A percentile compares a stretch with the other conserved stretches of the same genome.
Conservation (phyloP, 768 basidiomycete genomes). For the Cystofilobasidium ferigula region DNA sequence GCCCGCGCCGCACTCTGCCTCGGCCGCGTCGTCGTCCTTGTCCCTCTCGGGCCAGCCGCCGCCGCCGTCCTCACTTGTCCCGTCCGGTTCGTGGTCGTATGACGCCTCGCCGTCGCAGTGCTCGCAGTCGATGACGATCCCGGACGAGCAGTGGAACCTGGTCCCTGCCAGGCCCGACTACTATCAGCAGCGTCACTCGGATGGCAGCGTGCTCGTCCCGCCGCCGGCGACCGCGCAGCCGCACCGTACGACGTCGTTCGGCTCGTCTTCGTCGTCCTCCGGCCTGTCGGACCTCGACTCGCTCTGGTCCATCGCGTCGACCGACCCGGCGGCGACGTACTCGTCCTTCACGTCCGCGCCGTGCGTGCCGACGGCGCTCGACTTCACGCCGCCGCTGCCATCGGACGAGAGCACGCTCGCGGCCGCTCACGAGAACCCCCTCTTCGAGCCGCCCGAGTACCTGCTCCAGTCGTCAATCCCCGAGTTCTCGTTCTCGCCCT, state of each 20-base stretch:
- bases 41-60: not conserved
- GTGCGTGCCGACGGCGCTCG: conserved; percentile 6
- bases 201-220: not conserved
- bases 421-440: not conserved
- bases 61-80: not conserved
- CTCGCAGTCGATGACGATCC: not conserved
- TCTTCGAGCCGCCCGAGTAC: not conserved
- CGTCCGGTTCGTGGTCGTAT: not conserved
- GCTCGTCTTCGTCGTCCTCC: not conserved
- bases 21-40: not conserved
- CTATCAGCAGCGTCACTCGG: not conserved
- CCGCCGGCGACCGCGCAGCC: not conserved
- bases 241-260: not conserved
- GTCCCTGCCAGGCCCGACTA: not conserved
- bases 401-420: conserved; percentile 2
- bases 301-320: conserved; percentile 19
- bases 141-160: not conserved
- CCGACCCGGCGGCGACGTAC: conserved; percentile 8
- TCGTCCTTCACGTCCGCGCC: conserved; percentile 5
- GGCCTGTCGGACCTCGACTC: conserved; percentile 3
- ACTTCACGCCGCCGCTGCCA: not conserved
- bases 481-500: not conserved
- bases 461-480: not conserved
- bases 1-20: not conserved
- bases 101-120: not conserved